Percentiles rank a stretch among this genome's conserved stretches.
Conservation (phyloP, 2,329 filamentous ascomycete species). For the Bipolaris oryzae region DNA sequence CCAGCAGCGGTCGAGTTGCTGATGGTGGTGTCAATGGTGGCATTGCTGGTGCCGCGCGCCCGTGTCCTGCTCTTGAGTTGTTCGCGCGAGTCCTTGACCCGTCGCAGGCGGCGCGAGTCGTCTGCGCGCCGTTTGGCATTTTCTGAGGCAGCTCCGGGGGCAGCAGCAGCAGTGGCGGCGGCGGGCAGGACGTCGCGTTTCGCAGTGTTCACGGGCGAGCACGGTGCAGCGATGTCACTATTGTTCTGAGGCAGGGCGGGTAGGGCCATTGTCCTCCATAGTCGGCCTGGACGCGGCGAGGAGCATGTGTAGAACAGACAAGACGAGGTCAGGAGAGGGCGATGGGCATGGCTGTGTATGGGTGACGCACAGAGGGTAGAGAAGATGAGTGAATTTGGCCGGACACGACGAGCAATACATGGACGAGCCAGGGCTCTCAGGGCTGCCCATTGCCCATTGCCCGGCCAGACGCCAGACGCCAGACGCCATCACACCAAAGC, state of each 20-base stretch:
- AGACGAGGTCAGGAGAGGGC: conserved; percentile 23
- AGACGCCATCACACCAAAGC: conserved; percentile 27
- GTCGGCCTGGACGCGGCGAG: conserved; percentile 20
- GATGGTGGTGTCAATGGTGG: conserved; percentile 39
- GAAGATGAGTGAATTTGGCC: conserved; percentile 35
- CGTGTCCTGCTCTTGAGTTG: conserved; percentile 43
- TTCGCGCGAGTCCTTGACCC: conserved; percentile 48
- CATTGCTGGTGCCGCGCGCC: conserved; percentile 40
- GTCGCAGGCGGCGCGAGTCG: conserved; percentile 40
- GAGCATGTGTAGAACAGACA: conserved; percentile 20
- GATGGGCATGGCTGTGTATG: conserved; percentile 25
- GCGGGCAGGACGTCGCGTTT: conserved; percentile 37
- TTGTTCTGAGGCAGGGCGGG: conserved; percentile 37
- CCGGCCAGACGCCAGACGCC: conserved; percentile 25
- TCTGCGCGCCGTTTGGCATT: conserved; percentile 38
- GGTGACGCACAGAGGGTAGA: conserved; percentile 21
- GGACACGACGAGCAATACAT: conserved; percentile 19
- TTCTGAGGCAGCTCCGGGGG: conserved; percentile 19
- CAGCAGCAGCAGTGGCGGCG: background rate
- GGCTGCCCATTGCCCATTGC: conserved; percentile 28
- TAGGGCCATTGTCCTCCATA: conserved; percentile 47
- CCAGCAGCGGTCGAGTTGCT: conserved; percentile 38
- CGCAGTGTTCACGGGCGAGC: conserved; percentile 27
- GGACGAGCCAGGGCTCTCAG: conserved; percentile 31
- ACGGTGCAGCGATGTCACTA: conserved; percentile 36